These are phyloP conservation scores for Rauvolfia tetraphylla DNA, from an alignment of 257 asterid genomes.

Conservation along the genomic window DNA sequence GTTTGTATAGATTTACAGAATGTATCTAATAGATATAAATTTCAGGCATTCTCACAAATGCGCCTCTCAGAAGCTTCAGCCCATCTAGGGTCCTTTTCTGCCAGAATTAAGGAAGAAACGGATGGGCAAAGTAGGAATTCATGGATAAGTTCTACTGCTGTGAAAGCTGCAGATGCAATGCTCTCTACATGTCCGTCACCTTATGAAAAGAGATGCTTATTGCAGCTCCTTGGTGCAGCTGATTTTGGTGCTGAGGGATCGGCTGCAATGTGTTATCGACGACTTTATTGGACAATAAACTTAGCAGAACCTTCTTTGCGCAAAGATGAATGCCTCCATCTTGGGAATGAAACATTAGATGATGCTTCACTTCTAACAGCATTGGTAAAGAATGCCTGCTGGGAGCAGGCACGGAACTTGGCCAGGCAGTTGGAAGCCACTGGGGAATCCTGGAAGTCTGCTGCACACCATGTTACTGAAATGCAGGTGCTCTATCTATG, in stretches of 20 bases:
- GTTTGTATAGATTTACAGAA: background rate
- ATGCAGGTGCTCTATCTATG: constrained; percentile 62
- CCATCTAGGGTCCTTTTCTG: constrained; percentile 86
- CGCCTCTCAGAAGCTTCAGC: constrained; percentile 95
- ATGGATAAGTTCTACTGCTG: constrained; percentile 73
- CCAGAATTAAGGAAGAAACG: constrained; percentile 86
- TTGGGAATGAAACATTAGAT: constrained; percentile 76
- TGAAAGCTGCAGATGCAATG: constrained; percentile 91
- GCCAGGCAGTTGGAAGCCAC: constrained; percentile 88
- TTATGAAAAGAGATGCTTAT: constrained; percentile 86
- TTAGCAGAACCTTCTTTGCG: constrained; percentile 91
- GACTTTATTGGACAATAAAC: constrained; percentile 76
- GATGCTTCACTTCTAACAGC: constrained; percentile 79
- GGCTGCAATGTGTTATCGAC: constrained; percentile 62
- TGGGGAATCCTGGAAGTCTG: constrained; percentile 89
- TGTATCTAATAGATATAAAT: constrained; percentile 10
- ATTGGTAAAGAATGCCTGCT: constrained; percentile 74
- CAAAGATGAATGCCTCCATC: constrained; percentile 72
- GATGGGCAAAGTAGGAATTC: constrained; percentile 59
- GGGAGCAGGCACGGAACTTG: constrained; percentile 99
- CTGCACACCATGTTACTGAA: constrained; percentile 84
- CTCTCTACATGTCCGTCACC: constrained; percentile 82
- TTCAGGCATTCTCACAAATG: constrained; percentile 96
- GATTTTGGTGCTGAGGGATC: constrained; percentile 95
- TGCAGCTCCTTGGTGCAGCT: constrained; percentile 80